These are phyloP conservation scores for Paxillus rubicundulus DNA, from an alignment of 768 basidiomycete species.

Conservation along the genomic window DNA sequence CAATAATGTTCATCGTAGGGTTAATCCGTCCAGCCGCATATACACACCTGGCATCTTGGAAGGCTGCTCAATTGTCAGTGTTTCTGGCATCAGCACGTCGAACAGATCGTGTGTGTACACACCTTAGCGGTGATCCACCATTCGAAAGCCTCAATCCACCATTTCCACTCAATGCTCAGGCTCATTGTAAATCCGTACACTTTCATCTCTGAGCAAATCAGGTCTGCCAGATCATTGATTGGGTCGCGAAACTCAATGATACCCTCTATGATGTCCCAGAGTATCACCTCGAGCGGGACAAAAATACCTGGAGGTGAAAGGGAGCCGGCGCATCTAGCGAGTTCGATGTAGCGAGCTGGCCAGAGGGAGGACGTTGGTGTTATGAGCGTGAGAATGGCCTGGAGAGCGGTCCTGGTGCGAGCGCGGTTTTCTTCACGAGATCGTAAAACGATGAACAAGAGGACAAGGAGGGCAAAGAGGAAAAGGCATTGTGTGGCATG, in stretches of 20 bases:
- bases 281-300: slow-evolving; percentile 35
- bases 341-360: slow-evolving; percentile 37
- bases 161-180: slow-evolving; percentile 31
- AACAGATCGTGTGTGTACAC: slow-evolving; percentile 7
- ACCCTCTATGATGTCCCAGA: slow-evolving; percentile 38
- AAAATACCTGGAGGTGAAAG: slow-evolving; percentile 21
- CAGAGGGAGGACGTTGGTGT: slow-evolving; percentile 45
- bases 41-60: slow-evolving; percentile 20
- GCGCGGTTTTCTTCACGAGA: slow-evolving; percentile 8
- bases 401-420: slow-evolving; percentile 24
- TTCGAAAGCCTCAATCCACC: slow-evolving; percentile 34
- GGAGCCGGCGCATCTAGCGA: slow-evolving; percentile 22
- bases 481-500: background rate
- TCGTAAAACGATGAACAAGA: slow-evolving; percentile 8
- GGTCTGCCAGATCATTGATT: slow-evolving; percentile 33
- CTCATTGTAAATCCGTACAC: slow-evolving; percentile 40
- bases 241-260: slow-evolving; percentile 45
- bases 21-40: slow-evolving; percentile 4
- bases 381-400: slow-evolving; percentile 42
- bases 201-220: slow-evolving; percentile 34
- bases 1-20: background rate
- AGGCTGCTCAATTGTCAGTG: slow-evolving; percentile 2
- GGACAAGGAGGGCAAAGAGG: slow-evolving; percentile 3
- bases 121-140: slow-evolving; percentile 34
- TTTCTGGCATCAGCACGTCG: background rate